Evolutionary conservation across 495 filamentous ascomycete genomes (phyloP), one percentile per base, ranked within the genome.

Genomic region (Aeminium ludgeri): DNA sequence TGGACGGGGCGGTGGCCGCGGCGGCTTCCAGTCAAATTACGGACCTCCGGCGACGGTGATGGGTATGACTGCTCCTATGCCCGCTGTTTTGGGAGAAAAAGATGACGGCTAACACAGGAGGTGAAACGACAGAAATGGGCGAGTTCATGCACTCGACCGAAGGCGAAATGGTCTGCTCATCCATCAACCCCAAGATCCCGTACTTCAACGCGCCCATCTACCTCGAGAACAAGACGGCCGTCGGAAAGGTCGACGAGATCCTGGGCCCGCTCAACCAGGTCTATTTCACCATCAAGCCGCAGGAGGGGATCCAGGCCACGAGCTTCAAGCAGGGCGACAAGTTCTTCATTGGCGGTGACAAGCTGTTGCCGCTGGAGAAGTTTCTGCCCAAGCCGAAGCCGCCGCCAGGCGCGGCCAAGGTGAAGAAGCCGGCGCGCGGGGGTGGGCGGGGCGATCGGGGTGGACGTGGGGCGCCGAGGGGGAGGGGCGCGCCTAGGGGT

Each of bases 171-270:
- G 76, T 97, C 46, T 92, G 86, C 77, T 73, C 82, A 63, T 86
- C 80, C 40, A 74, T 78, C 59, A 96, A 94, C 67, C 68, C 82
- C 41, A 96, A 95, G 66, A 80, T 97, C 39, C 89, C 89, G 34
- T 92, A 95, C 64, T 97, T 97, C 78, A 96, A 96, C 66, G 89
- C 91, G 30, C 85, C 83, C 38, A 92, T 96, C 55, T 97, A 86
- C 68, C 77, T 96, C 38, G 86, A 97, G 70, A 96, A 96, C 68
- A 96, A 95, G 73, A 82, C 82, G 44, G 32, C 32, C 28, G 20
- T 93, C 61, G 85, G 81, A 63, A 87, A 91, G 65, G 80, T 93
- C 56, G 85, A 93, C 66, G 86, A 95, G 67, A 82, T 95, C 45
- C 74, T 95, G 38, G 86, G 86, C 30, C 83, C 87, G 38, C 78